These are phyloP conservation scores for Alternaria hordeiaustralica DNA, from an alignment of 2,329 filamentous ascomycete species.

Conservation along the genomic window DNA sequence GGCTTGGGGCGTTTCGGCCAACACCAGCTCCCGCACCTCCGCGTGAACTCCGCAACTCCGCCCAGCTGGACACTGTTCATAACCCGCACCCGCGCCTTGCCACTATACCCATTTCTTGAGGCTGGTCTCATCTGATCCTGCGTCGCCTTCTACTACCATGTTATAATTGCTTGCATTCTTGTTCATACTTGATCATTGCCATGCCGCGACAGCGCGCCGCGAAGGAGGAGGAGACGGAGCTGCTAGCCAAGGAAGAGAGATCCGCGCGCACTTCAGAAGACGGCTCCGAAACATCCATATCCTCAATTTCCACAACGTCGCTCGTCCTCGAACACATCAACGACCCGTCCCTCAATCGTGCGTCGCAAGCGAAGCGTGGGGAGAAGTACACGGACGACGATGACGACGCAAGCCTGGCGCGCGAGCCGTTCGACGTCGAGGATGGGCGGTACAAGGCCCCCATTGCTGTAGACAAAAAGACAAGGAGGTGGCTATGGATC, in stretches of 20 bases:
- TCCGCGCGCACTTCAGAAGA: slow-evolving; percentile 44
- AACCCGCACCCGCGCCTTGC: slow-evolving; percentile 9
- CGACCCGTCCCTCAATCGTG: slow-evolving; percentile 55
- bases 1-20: slow-evolving; percentile 41
- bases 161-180: slow-evolving; percentile 2
- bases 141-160: slow-evolving; percentile 20
- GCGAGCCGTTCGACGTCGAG: slow-evolving; percentile 58
- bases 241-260: slow-evolving; percentile 48
- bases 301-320: slow-evolving; percentile 84
- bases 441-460: slow-evolving; percentile 54
- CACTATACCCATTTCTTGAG: background rate
- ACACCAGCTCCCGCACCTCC: slow-evolving; percentile 35
- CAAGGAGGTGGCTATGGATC: slow-evolving; percentile 69
- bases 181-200: slow-evolving; percentile 11
- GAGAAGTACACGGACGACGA: slow-evolving; percentile 50
- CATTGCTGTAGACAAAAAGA: slow-evolving; percentile 68
- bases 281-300: slow-evolving; percentile 62
- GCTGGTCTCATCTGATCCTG: background rate
- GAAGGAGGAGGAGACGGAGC: slow-evolving; percentile 55
- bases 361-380: slow-evolving; percentile 33
- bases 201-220: slow-evolving; percentile 45
- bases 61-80: slow-evolving; percentile 10
- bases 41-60: slow-evolving; percentile 32
- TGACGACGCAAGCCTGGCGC: slow-evolving; percentile 54
- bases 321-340: slow-evolving; percentile 79